phyloP scores from a whole-genome alignment of 2,329 filamentous ascomycete genomes.

The Alternaria postmessia region DNA sequence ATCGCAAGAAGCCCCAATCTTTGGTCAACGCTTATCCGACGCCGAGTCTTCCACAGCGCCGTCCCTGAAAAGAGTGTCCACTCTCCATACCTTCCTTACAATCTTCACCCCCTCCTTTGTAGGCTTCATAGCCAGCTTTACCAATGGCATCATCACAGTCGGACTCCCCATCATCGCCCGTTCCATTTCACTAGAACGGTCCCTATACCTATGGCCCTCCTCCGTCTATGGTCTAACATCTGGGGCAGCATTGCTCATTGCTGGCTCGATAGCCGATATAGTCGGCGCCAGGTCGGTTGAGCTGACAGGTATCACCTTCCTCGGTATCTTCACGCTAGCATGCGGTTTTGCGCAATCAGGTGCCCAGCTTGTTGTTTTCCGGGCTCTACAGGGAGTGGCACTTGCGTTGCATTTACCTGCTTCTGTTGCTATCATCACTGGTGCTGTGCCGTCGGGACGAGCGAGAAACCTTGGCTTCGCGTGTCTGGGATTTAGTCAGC shows the following conservation, averaged over 20 bases:
- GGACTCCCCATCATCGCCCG: slow-evolving; percentile 54
- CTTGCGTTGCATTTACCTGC: slow-evolving; percentile 59
- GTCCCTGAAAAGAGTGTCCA: not conserved
- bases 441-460: slow-evolving; percentile 33
- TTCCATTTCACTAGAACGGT: slow-evolving; percentile 37
- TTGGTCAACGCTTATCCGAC: not conserved
- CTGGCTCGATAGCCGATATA: too few species aligned
- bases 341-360: slow-evolving; percentile 57
- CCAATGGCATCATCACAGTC: slow-evolving; percentile 54
- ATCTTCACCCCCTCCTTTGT: slow-evolving; percentile 27
- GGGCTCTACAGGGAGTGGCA: slow-evolving; percentile 58
- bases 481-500: slow-evolving; percentile 57
- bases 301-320: slow-evolving; percentile 53
- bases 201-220: slow-evolving; percentile 45
- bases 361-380: slow-evolving; percentile 53
- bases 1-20: not conserved
- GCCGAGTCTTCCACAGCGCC: slow-evolving; percentile 1
- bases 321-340: slow-evolving; percentile 55
- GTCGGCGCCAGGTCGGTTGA: slow-evolving; percentile 47
- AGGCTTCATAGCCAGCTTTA: slow-evolving; percentile 41
- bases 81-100: slow-evolving; percentile 3
- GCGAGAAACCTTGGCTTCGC: slow-evolving; percentile 45
- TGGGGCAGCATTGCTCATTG: slow-evolving; percentile 59
- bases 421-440: slow-evolving; percentile 56
- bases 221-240: slow-evolving; percentile 53